Conservation (phyloP, 306 rosid genomes). For the Hippophae rhamnoides region DNA sequence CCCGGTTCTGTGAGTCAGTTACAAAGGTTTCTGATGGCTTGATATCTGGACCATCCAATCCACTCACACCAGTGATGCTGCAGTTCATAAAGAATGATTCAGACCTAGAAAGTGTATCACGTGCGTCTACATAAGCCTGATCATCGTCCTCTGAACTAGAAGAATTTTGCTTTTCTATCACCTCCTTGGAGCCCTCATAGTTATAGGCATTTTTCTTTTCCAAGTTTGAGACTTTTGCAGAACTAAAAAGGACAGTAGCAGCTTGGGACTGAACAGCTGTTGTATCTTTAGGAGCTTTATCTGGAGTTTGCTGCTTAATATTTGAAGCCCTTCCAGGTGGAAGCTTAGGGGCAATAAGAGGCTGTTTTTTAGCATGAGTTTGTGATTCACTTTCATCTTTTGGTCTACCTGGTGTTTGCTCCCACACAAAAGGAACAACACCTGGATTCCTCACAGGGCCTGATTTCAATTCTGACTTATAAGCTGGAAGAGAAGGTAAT, state of each 20-base stretch:
- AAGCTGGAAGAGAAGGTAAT: constrained; percentile 41
- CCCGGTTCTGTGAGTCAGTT: constrained; percentile 39
- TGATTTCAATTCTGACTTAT: constrained; percentile 70
- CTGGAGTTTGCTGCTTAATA: constrained; percentile 28
- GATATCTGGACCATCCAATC: constrained; percentile 45
- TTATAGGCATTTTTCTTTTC: constrained; percentile 19
- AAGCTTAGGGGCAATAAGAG: constrained; percentile 40
- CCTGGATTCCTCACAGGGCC: constrained; percentile 73
- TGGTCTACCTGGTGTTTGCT: constrained; percentile 74
- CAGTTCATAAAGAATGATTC: constrained; percentile 66
- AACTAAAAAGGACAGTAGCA: constrained; percentile 21
- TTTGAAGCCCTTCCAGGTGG: constrained; percentile 62
- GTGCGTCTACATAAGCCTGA: constrained; percentile 56
- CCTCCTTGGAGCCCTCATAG: constrained; percentile 21
- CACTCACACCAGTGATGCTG: constrained; percentile 63
- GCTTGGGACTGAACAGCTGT: constrained; percentile 23
- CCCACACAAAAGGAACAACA: constrained; percentile 80
- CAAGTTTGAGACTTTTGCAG: constrained; percentile 21
- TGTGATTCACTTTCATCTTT: constrained; percentile 44
- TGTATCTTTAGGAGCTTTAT: constrained; percentile 22
- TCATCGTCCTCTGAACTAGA: constrained; percentile 45
- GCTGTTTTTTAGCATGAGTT: constrained; percentile 16
- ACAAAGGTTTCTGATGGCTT: constrained; percentile 37
- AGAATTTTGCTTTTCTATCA: constrained; percentile 20
- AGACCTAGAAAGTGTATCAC: constrained; percentile 61